A percentile compares a stretch with the other conserved stretches of the same genome.
Evolutionary conservation across 768 basidiomycete genomes (phyloP).

Genomic region (Vishniacozyma victoriae): DNA sequence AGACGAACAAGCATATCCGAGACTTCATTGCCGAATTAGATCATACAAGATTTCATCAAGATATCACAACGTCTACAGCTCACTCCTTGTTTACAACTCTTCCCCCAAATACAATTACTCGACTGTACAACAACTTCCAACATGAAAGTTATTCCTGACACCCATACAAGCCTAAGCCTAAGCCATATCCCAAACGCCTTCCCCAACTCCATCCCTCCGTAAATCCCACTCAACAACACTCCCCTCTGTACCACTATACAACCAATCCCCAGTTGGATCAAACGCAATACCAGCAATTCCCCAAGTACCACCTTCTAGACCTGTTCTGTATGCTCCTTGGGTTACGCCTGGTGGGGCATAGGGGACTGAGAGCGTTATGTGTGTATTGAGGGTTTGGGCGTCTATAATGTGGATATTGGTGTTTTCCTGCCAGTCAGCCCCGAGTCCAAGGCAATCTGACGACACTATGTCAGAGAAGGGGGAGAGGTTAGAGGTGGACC

Average conservation of each 20-base stretch:
- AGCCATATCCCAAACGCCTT: constrained; percentile 29
- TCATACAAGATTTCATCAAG: too few relatives aligned
- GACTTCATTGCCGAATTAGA: too few relatives aligned
- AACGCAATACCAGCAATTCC: constrained; percentile 65
- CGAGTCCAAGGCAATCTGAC: not conserved
- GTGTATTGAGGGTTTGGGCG: constrained; percentile 69
- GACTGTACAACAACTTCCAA: too few relatives aligned
- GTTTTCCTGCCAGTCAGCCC: constrained; percentile 60
- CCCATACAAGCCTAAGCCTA: too few relatives aligned
- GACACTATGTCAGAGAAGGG: not conserved
- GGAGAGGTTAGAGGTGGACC: constrained; percentile 7
- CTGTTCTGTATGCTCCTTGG: not conserved
- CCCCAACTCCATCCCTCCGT: constrained; percentile 37
- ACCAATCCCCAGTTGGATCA: constrained; percentile 61
- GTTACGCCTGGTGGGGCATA: not conserved
- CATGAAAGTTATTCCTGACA: too few relatives aligned
- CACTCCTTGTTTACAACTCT: too few relatives aligned
- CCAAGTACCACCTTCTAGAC: constrained; percentile 32
- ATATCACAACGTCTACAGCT: too few relatives aligned
- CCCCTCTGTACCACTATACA: constrained; percentile 63
- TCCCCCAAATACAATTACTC: too few relatives aligned
- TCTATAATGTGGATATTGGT: constrained; percentile 76
- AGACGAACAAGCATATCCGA: too few relatives aligned
- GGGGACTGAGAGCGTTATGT: constrained; percentile 41
- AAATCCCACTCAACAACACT: constrained; percentile 74